phyloP scores from a whole-genome alignment of 805 yeast genomes.

The Clavispora phyllophila region DNA sequence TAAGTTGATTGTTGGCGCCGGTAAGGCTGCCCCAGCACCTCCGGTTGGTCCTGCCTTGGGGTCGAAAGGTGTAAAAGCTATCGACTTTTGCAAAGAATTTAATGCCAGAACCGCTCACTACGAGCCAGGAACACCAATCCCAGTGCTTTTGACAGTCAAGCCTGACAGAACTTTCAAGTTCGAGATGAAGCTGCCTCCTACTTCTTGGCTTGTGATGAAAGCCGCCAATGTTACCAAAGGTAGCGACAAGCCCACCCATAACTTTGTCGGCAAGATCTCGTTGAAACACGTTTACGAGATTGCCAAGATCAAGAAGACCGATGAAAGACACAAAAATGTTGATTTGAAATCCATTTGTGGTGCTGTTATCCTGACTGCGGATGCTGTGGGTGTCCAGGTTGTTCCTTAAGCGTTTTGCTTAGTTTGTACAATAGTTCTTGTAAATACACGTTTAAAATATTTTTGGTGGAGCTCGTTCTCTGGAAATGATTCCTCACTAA shows the following conservation, averaged over 20 bases:
- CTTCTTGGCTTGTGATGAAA: conserved; percentile 76
- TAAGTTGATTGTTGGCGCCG: conserved; percentile 92
- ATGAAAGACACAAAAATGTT: conserved; percentile 66
- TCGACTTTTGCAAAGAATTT: conserved; percentile 96
- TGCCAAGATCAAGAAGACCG: conserved; percentile 88
- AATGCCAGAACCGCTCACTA: conserved; percentile 92
- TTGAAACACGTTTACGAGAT: conserved; percentile 91
- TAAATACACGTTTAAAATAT: conserved; percentile 6
- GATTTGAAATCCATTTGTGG: conserved; percentile 76
- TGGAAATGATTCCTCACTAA: too few species aligned
- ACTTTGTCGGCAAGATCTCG: conserved; percentile 58
- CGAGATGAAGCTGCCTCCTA: conserved; percentile 86
- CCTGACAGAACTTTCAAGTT: conserved; percentile 91
- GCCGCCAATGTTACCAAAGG: conserved; percentile 84
- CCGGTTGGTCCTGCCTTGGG: conserved; percentile 99
- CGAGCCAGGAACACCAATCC: conserved; percentile 84
- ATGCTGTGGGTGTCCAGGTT: conserved; percentile 79
- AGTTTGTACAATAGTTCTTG: conserved; percentile 4
- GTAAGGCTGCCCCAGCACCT: conserved; percentile 97
- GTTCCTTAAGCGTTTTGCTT: conserved; percentile 42
- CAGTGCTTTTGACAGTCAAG: conserved; percentile 74
- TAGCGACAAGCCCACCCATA: conserved; percentile 58
- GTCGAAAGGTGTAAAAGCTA: conserved; percentile 97
- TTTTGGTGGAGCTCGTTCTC: not conserved
- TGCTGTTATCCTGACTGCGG: conserved; percentile 83